A percentile compares a stretch with the other conserved stretches of the same genome.
These are phyloP conservation scores for Xylaria sp. DNA, from an alignment of 2,329 filamentous ascomycete genomes.

Conservation along the genomic window DNA sequence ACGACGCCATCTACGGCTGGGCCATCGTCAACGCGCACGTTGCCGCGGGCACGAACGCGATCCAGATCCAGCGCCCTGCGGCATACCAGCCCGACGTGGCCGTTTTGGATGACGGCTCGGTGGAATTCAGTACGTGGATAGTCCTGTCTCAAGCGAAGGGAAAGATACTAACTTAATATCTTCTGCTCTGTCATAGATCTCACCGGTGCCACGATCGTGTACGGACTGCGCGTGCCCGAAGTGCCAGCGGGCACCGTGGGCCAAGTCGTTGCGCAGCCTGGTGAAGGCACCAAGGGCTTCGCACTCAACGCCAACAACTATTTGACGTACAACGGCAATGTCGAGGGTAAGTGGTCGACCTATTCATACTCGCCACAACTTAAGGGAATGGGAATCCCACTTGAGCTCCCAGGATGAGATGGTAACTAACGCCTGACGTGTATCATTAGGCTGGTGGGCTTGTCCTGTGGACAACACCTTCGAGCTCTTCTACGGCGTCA, in stretches of 20 bases:
- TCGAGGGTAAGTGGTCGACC: conserved; percentile 12
- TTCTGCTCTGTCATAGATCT: conserved; percentile 16
- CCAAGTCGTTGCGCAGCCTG: conserved; percentile 31
- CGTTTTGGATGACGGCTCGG: conserved; percentile 33
- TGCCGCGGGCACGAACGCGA: conserved; percentile 35
- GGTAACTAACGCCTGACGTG: conserved; percentile 1
- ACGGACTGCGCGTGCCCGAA: conserved; percentile 33
- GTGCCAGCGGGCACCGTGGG: conserved; percentile 35
- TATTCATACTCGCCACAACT: no score
- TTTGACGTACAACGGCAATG: conserved; percentile 35
- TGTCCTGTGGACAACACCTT: conserved; percentile 39
- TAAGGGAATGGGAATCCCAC: no score
- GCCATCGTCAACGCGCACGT: conserved; percentile 40
- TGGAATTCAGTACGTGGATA: conserved; percentile 38
- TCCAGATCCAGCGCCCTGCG: conserved; percentile 42
- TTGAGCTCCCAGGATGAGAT: not conserved
- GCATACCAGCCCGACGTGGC: conserved; percentile 39
- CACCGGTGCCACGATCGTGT: conserved; percentile 19
- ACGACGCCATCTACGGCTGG: conserved; percentile 34
- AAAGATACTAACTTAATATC: not conserved
- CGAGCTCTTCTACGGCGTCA: conserved; percentile 40
- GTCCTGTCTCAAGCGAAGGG: not conserved
- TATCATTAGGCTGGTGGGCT: conserved; percentile 41
- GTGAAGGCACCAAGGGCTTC: conserved; percentile 37
- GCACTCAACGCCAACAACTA: conserved; percentile 27